phyloP scores from a whole-genome alignment of 129 eudicot species.

The Artemisia argyi region DNA sequence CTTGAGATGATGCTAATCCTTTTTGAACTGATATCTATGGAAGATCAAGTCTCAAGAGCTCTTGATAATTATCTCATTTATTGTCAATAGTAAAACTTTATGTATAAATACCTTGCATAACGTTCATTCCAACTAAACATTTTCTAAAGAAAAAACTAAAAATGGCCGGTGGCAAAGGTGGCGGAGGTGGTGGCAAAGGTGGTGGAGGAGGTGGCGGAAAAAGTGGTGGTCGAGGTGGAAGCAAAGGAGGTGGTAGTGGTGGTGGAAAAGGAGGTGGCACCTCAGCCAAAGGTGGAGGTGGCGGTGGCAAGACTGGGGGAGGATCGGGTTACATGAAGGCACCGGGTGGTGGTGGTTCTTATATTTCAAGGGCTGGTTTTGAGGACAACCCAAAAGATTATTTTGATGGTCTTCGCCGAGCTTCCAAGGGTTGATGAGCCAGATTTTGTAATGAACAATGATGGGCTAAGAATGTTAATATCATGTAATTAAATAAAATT shows the following conservation, averaged over 20 bases:
- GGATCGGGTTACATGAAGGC: constrained; percentile 14
- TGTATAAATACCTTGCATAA: no score
- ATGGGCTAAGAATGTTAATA: neutral
- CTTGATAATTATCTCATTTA: no score
- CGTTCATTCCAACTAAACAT: no score
- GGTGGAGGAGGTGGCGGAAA: neutral
- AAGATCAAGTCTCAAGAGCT: no score
- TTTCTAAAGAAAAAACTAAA: neutral
- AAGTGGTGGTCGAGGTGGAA: neutral
- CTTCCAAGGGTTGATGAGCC: constrained; percentile 2
- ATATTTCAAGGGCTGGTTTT: constrained; percentile 25
- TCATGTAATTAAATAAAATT: neutral
- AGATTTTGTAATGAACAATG: neutral
- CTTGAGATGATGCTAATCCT: no score
- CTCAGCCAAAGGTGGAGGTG: neutral
- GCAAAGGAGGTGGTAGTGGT: neutral
- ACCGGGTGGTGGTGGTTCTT: constrained; percentile 22
- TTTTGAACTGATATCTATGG: no score
- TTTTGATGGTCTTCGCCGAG: constrained; percentile 1
- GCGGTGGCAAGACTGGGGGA: constrained; percentile 5
- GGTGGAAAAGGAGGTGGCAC: neutral
- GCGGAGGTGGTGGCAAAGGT: neutral
- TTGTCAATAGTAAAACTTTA: no score
- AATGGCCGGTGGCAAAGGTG: constrained; percentile 18
- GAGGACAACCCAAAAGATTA: constrained; percentile 21